Percentiles rank a stretch among this genome's conserved stretches.
Conservation (phyloP, 768 basidiomycete species). For the Leccinum fibrillosum region DNA sequence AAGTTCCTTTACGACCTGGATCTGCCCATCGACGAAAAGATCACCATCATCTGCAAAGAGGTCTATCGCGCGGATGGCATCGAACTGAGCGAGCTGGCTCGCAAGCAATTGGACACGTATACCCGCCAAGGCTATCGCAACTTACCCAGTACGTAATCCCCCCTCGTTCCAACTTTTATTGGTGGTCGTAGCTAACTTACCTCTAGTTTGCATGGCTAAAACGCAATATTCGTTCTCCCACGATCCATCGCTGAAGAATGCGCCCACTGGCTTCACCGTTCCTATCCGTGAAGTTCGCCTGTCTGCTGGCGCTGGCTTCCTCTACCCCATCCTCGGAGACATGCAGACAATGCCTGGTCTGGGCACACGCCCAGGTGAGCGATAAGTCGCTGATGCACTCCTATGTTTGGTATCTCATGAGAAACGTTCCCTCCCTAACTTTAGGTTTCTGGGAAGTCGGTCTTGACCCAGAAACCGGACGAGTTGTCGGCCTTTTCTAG, state of each 20-base stretch:
- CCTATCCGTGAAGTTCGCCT: constrained; percentile 86
- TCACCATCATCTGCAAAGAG: constrained; percentile 79
- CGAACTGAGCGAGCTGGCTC: constrained; percentile 79
- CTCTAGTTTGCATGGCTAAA: constrained; percentile 91
- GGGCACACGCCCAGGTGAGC: constrained; percentile 79
- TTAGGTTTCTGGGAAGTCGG: constrained; percentile 89
- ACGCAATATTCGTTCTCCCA: constrained; percentile 98
- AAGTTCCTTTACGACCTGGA: constrained; percentile 91
- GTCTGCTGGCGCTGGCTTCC: constrained; percentile 92
- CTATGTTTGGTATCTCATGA: constrained; percentile 9
- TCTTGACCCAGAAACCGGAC: constrained; percentile 73
- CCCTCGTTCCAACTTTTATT: background rate
- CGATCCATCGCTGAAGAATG: constrained; percentile 87
- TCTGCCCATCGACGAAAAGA: constrained; percentile 84
- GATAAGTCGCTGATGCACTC: background rate
- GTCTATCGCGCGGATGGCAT: constrained; percentile 95
- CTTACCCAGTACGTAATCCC: constrained; percentile 63
- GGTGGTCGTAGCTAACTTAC: too few species aligned
- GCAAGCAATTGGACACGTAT: constrained; percentile 85
- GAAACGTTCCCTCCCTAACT: constrained; percentile 1
- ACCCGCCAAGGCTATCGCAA: constrained; percentile 82
- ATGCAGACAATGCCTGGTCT: constrained; percentile 99
- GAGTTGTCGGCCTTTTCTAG: constrained; percentile 84
- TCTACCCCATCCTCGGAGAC: constrained; percentile 92
- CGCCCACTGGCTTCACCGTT: constrained; percentile 88